Percentiles rank a stretch among this genome's conserved stretches.
Conservation (phyloP, 257 asterid species). For the Paraleonurus japonicus region DNA sequence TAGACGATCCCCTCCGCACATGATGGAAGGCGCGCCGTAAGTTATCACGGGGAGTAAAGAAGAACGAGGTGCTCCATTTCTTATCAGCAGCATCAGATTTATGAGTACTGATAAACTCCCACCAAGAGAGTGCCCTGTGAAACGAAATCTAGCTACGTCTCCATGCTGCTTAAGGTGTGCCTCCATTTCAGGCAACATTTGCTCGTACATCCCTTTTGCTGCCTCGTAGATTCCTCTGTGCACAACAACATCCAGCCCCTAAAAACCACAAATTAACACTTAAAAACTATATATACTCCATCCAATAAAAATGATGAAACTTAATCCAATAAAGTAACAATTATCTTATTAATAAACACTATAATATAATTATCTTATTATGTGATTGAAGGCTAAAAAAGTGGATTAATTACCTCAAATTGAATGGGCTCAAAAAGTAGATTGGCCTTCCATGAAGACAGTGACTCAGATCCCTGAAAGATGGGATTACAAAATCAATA, state of each 20-base stretch:
- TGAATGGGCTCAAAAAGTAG: conserved; percentile 75
- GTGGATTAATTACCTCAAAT: conserved; percentile 82
- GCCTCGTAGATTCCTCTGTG: conserved; percentile 98
- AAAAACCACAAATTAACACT: background rate
- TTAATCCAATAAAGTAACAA: too few species aligned
- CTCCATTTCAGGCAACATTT: conserved; percentile 73
- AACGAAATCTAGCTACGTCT: conserved; percentile 61
- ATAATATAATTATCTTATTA: too few species aligned
- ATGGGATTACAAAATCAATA: too few species aligned
- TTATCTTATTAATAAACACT: too few species aligned
- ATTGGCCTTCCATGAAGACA: conserved; percentile 87
- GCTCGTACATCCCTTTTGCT: conserved; percentile 90
- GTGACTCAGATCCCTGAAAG: conserved; percentile 78
- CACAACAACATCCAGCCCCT: conserved; percentile 84
- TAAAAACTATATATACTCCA: too few species aligned
- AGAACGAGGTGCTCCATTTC: conserved; percentile 67
- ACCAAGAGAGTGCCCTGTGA: conserved; percentile 95
- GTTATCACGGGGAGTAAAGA: conserved; percentile 85
- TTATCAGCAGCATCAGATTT: conserved; percentile 77
- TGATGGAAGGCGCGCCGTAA: conserved; percentile 80
- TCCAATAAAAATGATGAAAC: too few species aligned
- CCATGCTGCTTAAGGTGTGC: conserved; percentile 57
- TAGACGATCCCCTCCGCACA: conserved; percentile 94
- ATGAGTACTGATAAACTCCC: conserved; percentile 84
- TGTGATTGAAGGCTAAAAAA: too few species aligned